These are phyloP conservation scores for Clathrus columnatus DNA, from an alignment of 768 basidiomycete species.

Conservation along the genomic window DNA sequence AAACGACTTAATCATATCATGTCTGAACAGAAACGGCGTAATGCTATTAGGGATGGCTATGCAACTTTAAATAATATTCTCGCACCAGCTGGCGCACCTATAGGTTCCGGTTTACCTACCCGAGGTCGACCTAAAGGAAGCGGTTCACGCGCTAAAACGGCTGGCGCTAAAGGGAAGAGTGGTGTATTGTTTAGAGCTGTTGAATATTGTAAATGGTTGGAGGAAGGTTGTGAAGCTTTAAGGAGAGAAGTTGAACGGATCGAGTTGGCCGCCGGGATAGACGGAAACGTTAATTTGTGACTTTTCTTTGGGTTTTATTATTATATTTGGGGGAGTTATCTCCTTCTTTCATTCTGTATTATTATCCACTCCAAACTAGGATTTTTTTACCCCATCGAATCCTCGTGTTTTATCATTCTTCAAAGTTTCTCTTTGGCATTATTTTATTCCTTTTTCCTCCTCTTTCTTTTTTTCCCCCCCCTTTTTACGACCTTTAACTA, in stretches of 20 bases:
- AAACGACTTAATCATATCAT: conserved; percentile 90
- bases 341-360: no score
- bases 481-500: no score
- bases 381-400: no score
- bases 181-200: conserved; percentile 82
- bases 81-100: conserved; percentile 65
- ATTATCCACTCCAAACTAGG: no score
- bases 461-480: no score
- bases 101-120: conserved; percentile 59
- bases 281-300: not conserved
- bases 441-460: no score
- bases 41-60: conserved; percentile 86
- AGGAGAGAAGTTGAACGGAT: conserved; percentile 56
- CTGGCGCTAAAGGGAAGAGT: conserved; percentile 78
- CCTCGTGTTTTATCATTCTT: no score
- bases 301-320: not conserved
- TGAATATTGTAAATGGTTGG: conserved; percentile 80
- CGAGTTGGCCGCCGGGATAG: conserved; percentile 57
- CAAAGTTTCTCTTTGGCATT: no score
- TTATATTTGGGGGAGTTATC: no score
- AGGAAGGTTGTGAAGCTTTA: conserved; percentile 69
- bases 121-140: conserved; percentile 76
- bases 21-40: conserved; percentile 89
- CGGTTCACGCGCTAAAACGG: conserved; percentile 33
- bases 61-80: conserved; percentile 76